Base-by-base conservation (phyloP, 805 yeast species). In the Kregervanrija pseudodelftensis region DNA sequence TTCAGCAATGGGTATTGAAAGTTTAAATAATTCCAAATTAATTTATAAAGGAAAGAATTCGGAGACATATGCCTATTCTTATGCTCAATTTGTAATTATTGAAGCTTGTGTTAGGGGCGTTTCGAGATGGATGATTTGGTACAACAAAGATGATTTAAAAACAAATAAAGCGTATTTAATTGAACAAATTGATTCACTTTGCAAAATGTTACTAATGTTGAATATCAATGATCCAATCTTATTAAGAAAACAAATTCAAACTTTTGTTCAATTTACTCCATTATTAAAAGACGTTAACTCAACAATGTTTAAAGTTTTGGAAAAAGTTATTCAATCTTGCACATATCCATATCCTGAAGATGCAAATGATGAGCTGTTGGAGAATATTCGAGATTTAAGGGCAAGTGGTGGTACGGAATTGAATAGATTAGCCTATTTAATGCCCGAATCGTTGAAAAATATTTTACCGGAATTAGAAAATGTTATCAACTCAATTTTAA, bases 121-220 rank as follows among this genome's bases (percentile, higher is more conserved):
- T 17, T 81, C 93, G 11, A 77, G 99, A 58, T 95, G 99, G 99
- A 79, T 87, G 55, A 80, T 88, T 13, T 91, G 97, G 96, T 89
- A 87, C 55, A 73, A 65, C 33, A 78, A 79, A 7, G 73, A 72
- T 37, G 72, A 73, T 45, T 72, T 76, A 42, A 80, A 76, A 33
- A 66, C 68, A 34, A 68, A 78, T 11, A 81, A 80, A 41, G 69
- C 61, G 15, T 68, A 78, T 43, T 66, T 79, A 42, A 69, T 68
- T 39, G 73, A 74, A 41, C 67, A 76, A 39, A 79, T 84, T 9
- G 89, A 86, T 58, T 74, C 72, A 12, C 69, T 88, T 41, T 85
- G 95, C 40, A 83, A 85, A 50, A 76, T 82, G 54, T 68, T 93
- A 47, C 68, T 93, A 46, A 82, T 80, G 33, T 76, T 93, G 72